Base-by-base conservation (phyloP, 176 grass and related monocot species). In the Ananas comosus region DNA sequence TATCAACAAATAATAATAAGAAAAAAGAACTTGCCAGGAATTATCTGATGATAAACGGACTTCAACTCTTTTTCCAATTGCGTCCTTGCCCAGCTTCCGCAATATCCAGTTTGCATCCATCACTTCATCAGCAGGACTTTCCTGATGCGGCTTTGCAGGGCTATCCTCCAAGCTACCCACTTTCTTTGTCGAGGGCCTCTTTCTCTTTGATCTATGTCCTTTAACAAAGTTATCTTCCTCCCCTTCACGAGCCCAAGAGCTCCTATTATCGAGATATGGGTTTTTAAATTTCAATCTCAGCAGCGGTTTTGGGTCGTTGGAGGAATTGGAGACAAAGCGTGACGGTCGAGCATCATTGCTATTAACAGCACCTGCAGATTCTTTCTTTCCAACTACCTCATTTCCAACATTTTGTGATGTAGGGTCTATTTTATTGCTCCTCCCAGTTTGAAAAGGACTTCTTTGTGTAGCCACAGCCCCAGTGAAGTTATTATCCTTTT, bases 241-340 rank as follows among this genome's bases (percentile, higher is more conserved):
- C 68, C 85, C 81, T 51, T 74, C 74, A 65, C 78, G 82, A 70
- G 72, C 77, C 89, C 84, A 85, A 9, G 76, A 85, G 67, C 83
- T 93, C 74, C 63, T 74, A 74, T 86, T 89, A 64, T 99, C 89
- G 1, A 99, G 86, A 85, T 88, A 84, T 48, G 94, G 89, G 24
- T 88, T 91, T 79, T 99, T 99, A 81, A 99, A 99, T 73, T 99
- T 99, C 64, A 99, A 82, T 72, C 93, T 99, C 47, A 99, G 77
- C 77, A 99, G 85, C 13, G 89, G 84, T 68, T 90, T 93, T 33
- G 86, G 63, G 67, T 79, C 85, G 50, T 78, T 87, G 57, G 86
- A 76, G 80, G 88, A 84, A 63, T 67, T 76, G 22, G 79, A 81
- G 59, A 56, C 76, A 27, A 76, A 65, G 48, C 78, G 68, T 59